Evolutionary conservation across 2,329 filamentous ascomycete genomes (phyloP), one percentile per base, ranked within the genome.

Genomic region (Corynespora cassiicola): DNA sequence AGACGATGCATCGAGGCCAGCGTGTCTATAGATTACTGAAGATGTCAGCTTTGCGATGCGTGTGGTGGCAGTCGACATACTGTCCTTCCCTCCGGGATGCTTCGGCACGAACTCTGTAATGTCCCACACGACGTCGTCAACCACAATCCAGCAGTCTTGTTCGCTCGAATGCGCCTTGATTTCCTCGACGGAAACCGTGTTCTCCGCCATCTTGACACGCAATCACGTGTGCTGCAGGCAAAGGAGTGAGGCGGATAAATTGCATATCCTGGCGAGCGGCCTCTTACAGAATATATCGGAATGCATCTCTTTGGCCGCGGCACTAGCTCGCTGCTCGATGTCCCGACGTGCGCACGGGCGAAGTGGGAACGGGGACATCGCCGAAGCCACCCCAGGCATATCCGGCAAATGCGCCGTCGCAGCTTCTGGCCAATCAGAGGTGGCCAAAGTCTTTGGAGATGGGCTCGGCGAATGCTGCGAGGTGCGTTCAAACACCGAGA

Each of bases 91-190:
- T 6, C 81, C 80, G 8, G 80, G 79, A 61, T 84, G 80, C 25
- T 78, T 69, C 6, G 75, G 74, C 3, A 79, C 72, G 56, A 87
- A 87, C 7, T 78, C 73, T 6, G 79, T 82, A 20, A 87, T 65
- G 58, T 87, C 80, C 70, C 82, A 86, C 5, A 87, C 80, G 46
- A 78, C 75, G 28, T 77, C 76, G 56, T 86, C 77, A 7, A 87
- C 76, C 2, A 85, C 81, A 28, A 87, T 77, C 85, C 85, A 88
- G 49, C 68, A 71, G 24, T 47, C 42, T 10, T 37, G 19, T 8
- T 34, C 33, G 20, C 27, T 42, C n/a, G 43, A 39, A 16, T 55
- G 40, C 27, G 38, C 38, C 18, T 46, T 39, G 36, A 53, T 42
- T 14, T 52, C 50, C 8, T 50, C 49, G 2, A 54, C 31, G 5